Conservation (phyloP, 345 rosid species). For the Ceriops decandra region DNA sequence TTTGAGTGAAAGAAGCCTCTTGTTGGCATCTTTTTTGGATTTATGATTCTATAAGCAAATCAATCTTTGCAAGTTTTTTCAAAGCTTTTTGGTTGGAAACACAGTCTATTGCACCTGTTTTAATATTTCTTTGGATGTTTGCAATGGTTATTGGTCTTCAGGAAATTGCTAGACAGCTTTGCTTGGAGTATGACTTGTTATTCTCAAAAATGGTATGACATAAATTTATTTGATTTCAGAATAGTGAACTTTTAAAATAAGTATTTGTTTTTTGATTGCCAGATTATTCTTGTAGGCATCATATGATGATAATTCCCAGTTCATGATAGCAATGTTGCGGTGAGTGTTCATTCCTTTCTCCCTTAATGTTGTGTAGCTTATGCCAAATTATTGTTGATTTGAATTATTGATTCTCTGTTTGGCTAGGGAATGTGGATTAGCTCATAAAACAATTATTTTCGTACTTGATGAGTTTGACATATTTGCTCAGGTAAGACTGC, state of each 20-base stretch:
- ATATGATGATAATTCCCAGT: slow-evolving; percentile 85
- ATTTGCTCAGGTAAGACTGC: slow-evolving; percentile 77
- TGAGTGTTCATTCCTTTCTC: slow-evolving; percentile 28
- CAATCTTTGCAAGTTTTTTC: background rate
- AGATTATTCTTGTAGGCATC: slow-evolving; percentile 61
- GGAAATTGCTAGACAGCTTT: slow-evolving; percentile 92
- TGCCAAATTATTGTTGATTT: background rate
- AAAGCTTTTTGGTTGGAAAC: background rate
- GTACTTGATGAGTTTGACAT: slow-evolving; percentile 86
- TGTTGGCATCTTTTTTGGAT: background rate
- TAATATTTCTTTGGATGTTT: slow-evolving; percentile 5
- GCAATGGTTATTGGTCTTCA: slow-evolving; percentile 26
- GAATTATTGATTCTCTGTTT: slow-evolving; percentile 23
- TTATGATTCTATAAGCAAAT: background rate
- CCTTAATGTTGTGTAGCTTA: background rate
- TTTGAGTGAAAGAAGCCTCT: background rate
- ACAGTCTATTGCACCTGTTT: background rate
- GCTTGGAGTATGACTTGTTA: slow-evolving; percentile 67
- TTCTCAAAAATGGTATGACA: slow-evolving; percentile 83
- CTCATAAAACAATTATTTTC: slow-evolving; percentile 86
- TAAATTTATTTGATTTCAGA: slow-evolving; percentile 6
- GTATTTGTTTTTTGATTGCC: slow-evolving; percentile 16
- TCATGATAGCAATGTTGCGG: slow-evolving; percentile 81
- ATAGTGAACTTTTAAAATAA: slow-evolving; percentile 8
- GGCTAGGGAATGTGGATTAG: slow-evolving; percentile 89